Evolutionary conservation across 495 filamentous ascomycete genomes (phyloP).

Genomic region (Neurospora africana): DNA sequence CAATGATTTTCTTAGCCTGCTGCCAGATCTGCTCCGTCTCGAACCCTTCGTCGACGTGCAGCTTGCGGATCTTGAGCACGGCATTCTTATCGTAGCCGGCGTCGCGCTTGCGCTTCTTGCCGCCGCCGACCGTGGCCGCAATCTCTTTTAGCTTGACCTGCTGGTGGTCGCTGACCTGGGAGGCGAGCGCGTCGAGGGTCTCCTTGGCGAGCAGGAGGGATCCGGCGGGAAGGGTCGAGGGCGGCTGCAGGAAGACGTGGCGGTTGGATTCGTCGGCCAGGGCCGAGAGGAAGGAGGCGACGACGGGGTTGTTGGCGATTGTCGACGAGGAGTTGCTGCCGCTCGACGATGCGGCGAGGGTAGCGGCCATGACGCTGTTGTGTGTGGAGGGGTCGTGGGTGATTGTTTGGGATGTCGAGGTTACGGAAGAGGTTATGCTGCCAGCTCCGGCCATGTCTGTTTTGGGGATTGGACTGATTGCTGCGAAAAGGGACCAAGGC

Average conservation of each 20-base stretch:
- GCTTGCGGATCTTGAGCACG: constrained; percentile 57
- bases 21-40: constrained; percentile 87
- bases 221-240: constrained; percentile 46
- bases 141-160: constrained; percentile 40
- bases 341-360: constrained; percentile 11
- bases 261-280: constrained; percentile 35
- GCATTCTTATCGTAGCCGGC: constrained; percentile 24
- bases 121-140: constrained; percentile 13
- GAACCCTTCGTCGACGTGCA: constrained; percentile 75
- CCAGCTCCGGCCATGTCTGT: constrained; percentile 34
- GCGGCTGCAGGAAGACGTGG: constrained; percentile 62
- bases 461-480: neutral
- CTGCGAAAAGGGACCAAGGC: neutral
- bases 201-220: constrained; percentile 62
- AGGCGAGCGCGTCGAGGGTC: constrained; percentile 65
- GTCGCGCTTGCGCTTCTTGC: constrained; percentile 58
- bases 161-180: constrained; percentile 56
- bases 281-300: constrained; percentile 36
- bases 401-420: constrained; percentile 46
- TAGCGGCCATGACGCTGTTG: constrained; percentile 25
- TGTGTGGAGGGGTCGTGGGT: constrained; percentile 31
- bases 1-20: constrained; percentile 72
- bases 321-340: constrained; percentile 15
- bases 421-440: constrained; percentile 42
- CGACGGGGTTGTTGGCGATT: constrained; percentile 18